phyloP scores from a whole-genome alignment of 225 moss, liverwort and hornwort species.

The Takakia lepidozioides region DNA sequence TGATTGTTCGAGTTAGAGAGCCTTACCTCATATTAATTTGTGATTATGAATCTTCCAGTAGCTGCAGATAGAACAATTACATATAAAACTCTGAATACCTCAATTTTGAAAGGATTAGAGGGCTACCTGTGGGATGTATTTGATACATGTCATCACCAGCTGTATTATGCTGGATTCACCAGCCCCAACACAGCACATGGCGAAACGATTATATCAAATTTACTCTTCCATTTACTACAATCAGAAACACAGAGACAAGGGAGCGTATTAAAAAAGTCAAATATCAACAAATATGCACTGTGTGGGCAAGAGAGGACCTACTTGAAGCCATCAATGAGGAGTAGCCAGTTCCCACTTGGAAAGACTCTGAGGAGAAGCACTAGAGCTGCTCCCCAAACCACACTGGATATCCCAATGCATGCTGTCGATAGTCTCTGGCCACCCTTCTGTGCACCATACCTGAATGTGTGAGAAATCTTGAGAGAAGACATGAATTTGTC shows the following conservation, averaged over 20 bases:
- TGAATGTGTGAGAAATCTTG: no score
- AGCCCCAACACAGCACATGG: slow-evolving; percentile 1
- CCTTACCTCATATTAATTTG: no score
- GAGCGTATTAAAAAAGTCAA: neutral
- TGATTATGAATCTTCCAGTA: neutral
- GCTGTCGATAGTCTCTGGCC: slow-evolving; percentile 53
- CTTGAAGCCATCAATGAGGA: slow-evolving; percentile 77
- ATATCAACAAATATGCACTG: neutral
- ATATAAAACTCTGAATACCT: no score
- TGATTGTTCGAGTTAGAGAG: no score
- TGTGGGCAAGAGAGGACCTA: slow-evolving; percentile 15
- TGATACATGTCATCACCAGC: slow-evolving; percentile 75
- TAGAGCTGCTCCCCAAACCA: slow-evolving; percentile 58
- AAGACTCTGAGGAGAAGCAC: slow-evolving; percentile 55
- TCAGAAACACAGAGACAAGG: neutral
- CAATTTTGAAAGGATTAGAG: slow-evolving; percentile 1
- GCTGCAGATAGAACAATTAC: no score
- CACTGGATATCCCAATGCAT: slow-evolving; percentile 47
- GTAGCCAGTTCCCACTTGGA: slow-evolving; percentile 75
- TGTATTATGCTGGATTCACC: slow-evolving; percentile 76
- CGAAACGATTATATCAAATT: neutral
- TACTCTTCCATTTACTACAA: neutral
- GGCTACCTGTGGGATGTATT: slow-evolving; percentile 88
- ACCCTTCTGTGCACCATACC: slow-evolving; percentile 51
- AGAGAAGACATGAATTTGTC: no score